Conservation (phyloP, 2,329 filamentous ascomycete genomes). For the Stemphylium lycopersici region DNA sequence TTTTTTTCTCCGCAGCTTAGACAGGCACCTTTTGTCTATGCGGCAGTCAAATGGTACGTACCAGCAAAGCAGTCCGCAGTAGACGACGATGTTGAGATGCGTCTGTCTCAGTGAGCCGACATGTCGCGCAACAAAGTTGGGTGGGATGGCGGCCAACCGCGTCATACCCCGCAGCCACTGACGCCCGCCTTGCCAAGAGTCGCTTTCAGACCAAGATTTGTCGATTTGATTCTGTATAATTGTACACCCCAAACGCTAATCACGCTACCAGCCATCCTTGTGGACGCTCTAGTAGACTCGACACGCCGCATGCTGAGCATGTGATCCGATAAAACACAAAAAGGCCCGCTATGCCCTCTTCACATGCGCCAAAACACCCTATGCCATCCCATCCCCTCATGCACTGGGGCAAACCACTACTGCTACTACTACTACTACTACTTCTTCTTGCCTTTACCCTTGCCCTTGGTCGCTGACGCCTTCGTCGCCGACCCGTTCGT, state of each 20-base stretch:
- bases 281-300: not conserved
- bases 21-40: not conserved
- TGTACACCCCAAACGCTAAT: not conserved
- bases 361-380: slow-evolving; percentile 5
- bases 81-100: no score
- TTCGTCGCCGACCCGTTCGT: slow-evolving; percentile 68
- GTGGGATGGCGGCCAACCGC: slow-evolving; percentile 2
- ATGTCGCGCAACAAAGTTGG: slow-evolving; percentile 11
- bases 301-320: slow-evolving; percentile 1
- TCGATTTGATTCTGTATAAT: not conserved
- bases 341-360: not conserved
- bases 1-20: not conserved
- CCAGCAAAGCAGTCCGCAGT: no score
- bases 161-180: slow-evolving; percentile 20
- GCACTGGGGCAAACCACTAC: not conserved
- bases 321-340: not conserved
- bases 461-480: slow-evolving; percentile 58
- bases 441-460: slow-evolving; percentile 60
- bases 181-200: no score
- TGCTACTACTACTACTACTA: slow-evolving; percentile 20
- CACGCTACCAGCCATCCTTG: not conserved
- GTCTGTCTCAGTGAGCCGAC: not conserved
- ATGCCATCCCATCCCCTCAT: not conserved
- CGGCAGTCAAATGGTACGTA: no score
- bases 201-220: not conserved